Base-by-base conservation (phyloP, 129 eudicot genomes). In the Rutidosis leptorrhynchoides region DNA sequence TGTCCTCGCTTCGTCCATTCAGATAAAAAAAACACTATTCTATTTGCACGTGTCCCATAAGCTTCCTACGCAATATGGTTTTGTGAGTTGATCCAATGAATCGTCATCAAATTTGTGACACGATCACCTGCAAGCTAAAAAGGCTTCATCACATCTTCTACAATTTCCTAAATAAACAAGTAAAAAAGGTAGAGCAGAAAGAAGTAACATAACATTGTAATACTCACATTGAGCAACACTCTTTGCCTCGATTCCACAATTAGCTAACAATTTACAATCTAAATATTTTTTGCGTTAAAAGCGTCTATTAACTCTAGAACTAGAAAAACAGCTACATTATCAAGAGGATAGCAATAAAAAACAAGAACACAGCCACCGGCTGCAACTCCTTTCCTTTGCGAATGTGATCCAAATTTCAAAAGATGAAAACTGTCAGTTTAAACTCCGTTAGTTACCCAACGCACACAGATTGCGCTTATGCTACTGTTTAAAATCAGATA, bases 281-380 rank as follows among this genome's bases (percentile, higher is more conserved):
- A 40, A 11, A 40, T 40, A 40, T 40, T 15, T n/a, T 40, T 11
- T 40, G 46, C 46, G 3, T 12, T 3, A 40, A 11, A 11, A 40
- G 12, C 46, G 12, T 12, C 16, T 40, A 16, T 40, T 40, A 40
- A 12, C 46, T 40, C 12, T 40, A 40, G n/a, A n/a, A n/a, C n/a
- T n/a, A n/a, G 5, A 40, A 11, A 40, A 40, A 40, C 16, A 40
- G 1, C 46, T 40, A 2, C 46, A 40, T 11, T 40, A 40, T 40
- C 46, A 12, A 40, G 46, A 16, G 5, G 16, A 4, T 55, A 53
- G 14, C 29, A 65, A 57, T 57, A n/a, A 63, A 61, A 55, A 62
- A 22, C 67, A 56, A 27, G n/a, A 32, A 46, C n/a, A 40, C 81
- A 69, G 65, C 72, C 81, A 75, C n/a, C 54, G 78, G 72, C 79